Percentiles rank a stretch among this genome's conserved stretches.
phyloP scores from a whole-genome alignment of 345 rosid genomes.

The Ceriops tagal region DNA sequence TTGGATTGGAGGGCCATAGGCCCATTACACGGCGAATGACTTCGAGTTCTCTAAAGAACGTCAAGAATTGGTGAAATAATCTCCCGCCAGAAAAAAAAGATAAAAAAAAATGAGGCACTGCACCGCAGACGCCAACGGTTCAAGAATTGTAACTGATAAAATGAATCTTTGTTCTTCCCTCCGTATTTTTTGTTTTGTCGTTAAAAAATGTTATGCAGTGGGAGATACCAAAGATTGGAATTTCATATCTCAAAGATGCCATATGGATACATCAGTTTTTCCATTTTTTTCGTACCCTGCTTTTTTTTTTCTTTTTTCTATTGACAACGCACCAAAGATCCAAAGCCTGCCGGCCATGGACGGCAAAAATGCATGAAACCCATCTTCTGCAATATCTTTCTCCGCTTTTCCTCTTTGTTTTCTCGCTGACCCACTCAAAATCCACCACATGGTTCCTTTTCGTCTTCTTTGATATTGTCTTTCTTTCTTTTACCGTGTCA shows the following conservation, averaged over 20 bases:
- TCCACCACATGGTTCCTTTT: constrained; percentile 26
- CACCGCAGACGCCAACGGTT: no score
- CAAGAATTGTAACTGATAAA: neutral
- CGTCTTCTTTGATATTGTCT: constrained; percentile 4
- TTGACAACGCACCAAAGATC: neutral
- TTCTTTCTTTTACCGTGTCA: constrained; percentile 2
- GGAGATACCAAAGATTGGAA: constrained; percentile 3
- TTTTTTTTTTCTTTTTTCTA: neutral
- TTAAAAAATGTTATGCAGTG: neutral
- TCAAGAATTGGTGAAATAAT: no score
- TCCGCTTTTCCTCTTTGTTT: constrained; percentile 9
- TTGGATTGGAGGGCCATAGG: no score
- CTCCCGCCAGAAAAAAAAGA: no score
- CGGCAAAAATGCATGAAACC: constrained; percentile 26
- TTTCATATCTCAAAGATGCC: neutral
- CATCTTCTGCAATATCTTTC: constrained; percentile 2
- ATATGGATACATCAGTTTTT: neutral
- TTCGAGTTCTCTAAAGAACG: no score
- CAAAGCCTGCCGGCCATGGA: constrained; percentile 39
- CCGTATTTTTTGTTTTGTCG: neutral
- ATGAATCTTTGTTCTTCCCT: neutral
- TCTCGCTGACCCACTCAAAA: neutral
- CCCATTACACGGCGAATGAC: no score
- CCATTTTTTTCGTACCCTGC: neutral
- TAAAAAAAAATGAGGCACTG: no score